Conservation (phyloP, 164 flowering plant species). For the Dillenia turbinata region DNA sequence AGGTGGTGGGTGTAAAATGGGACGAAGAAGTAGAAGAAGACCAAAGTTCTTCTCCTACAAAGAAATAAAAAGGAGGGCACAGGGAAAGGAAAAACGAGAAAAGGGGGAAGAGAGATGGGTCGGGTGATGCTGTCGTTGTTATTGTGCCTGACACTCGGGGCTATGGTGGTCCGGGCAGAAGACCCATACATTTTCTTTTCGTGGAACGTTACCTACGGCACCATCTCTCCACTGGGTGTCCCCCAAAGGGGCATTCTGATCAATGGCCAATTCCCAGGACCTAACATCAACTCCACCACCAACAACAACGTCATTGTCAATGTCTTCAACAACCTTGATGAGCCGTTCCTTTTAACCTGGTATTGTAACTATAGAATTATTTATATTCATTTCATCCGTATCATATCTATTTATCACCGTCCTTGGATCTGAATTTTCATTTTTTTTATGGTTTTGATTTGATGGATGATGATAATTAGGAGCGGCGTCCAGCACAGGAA, state of each 20-base stretch:
- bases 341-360: slow-evolving; percentile 43
- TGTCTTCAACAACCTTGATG: slow-evolving; percentile 55
- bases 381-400: neutral
- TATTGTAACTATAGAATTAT: neutral
- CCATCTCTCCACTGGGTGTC: slow-evolving; percentile 45
- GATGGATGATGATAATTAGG: slow-evolving; percentile 18
- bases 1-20: too few species aligned
- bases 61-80: too few species aligned
- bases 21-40: too few species aligned
- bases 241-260: slow-evolving; percentile 61
- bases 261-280: slow-evolving; percentile 61
- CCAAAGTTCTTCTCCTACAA: too few species aligned
- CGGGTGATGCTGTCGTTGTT: slow-evolving; percentile 9
- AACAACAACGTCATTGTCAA: slow-evolving; percentile 61
- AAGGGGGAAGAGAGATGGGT: too few species aligned
- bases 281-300: slow-evolving; percentile 44
- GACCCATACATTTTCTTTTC: slow-evolving; percentile 43
- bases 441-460: neutral
- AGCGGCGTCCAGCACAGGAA: slow-evolving; percentile 63
- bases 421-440: neutral
- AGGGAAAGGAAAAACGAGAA: too few species aligned
- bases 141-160: slow-evolving; percentile 19
- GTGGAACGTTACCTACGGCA: slow-evolving; percentile 61
- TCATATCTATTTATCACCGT: neutral
- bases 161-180: slow-evolving; percentile 21